Conservation (phyloP, 2,329 filamentous ascomycete genomes). For the Penicillium sp. region DNA sequence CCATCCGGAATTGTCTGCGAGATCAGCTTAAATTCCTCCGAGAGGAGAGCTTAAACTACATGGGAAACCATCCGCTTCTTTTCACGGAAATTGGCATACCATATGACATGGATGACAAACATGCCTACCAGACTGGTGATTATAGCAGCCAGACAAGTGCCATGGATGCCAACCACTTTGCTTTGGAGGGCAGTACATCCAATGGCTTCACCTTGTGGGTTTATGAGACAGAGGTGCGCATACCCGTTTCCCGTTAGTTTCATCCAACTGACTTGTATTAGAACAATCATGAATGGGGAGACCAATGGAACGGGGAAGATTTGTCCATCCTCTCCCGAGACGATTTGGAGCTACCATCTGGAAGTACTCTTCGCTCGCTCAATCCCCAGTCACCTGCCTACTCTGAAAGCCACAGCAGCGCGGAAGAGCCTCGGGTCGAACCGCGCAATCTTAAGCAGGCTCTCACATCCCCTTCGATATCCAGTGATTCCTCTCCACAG, state of each 20-base stretch:
- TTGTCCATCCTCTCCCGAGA: constrained; percentile 85
- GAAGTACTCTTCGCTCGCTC: constrained; percentile 27
- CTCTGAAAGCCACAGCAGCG: constrained; percentile 51
- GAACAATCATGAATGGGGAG: constrained; percentile 86
- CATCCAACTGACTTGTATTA: constrained; percentile 30
- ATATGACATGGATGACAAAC: constrained; percentile 96
- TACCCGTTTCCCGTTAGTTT: neutral
- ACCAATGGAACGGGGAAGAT: constrained; percentile 97
- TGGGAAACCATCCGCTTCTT: constrained; percentile 83
- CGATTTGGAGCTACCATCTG: constrained; percentile 60
- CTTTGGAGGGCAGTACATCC: constrained; percentile 75
- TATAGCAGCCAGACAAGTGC: constrained; percentile 90
- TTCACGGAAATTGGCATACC: constrained; percentile 97
- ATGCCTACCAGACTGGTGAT: constrained; percentile 92
- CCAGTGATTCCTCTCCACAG: constrained; percentile 56
- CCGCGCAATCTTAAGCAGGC: constrained; percentile 73
- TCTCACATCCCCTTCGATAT: constrained; percentile 57
- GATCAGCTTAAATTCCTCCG: constrained; percentile 81
- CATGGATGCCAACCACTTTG: constrained; percentile 95
- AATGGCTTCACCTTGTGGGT: constrained; percentile 90
- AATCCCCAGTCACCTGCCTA: constrained; percentile 52
- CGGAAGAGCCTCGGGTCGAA: constrained; percentile 56
- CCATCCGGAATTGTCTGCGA: constrained; percentile 88
- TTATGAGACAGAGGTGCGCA: constrained; percentile 67
- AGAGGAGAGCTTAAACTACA: constrained; percentile 82